Conservation (phyloP, 306 rosid genomes). For the Oemleria cerasiformis region DNA sequence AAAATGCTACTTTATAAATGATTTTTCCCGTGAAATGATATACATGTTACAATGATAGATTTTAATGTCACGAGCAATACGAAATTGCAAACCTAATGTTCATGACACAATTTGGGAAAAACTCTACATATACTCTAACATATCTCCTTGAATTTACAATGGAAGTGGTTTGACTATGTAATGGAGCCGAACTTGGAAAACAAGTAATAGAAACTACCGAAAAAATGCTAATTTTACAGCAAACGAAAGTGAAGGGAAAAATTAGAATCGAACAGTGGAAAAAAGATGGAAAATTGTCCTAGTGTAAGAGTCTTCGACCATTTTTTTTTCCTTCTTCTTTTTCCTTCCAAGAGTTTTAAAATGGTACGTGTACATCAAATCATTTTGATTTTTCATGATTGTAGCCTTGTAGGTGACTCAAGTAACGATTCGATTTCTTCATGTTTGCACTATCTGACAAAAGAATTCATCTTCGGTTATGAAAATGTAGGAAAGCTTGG, state of each 20-base stretch:
- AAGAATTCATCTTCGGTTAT: conserved; percentile 6
- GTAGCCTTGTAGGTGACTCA: conserved; percentile 18
- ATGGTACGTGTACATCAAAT: conserved; percentile 18
- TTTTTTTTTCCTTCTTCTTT: neutral
- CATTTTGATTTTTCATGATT: conserved; percentile 19
- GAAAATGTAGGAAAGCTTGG: conserved; percentile 7
- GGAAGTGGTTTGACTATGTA: neutral
- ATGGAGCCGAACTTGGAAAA: neutral
- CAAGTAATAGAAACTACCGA: conserved; percentile 2
- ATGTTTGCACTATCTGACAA: conserved; percentile 30
- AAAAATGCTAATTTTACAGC: conserved; percentile 18
- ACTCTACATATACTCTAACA: neutral
- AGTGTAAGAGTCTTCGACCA: neutral
- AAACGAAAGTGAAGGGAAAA: neutral
- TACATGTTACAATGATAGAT: too few species aligned
- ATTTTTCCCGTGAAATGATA: too few species aligned
- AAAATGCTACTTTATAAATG: too few species aligned
- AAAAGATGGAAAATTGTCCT: neutral
- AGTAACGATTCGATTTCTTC: conserved; percentile 11
- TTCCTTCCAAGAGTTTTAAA: neutral
- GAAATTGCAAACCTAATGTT: neutral
- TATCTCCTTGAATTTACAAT: conserved; percentile 22
- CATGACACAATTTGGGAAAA: neutral
- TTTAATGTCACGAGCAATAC: neutral
- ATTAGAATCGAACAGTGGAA: neutral